phyloP scores from a whole-genome alignment of 2,329 filamentous ascomycete genomes.

The Hypoxylon rubiginosum region DNA sequence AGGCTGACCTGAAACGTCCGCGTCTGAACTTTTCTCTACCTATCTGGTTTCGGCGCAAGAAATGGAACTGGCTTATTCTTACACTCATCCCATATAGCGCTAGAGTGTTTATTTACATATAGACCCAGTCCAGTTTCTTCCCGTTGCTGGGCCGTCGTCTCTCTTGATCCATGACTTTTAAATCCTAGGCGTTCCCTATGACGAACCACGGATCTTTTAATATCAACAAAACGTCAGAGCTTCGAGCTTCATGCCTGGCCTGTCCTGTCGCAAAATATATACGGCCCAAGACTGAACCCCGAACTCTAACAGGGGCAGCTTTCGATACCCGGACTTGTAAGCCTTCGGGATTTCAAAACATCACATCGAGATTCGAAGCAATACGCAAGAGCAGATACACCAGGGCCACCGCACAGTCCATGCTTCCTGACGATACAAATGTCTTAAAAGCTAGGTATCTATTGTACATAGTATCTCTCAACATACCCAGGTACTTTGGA shows the following conservation, averaged over 20 bases:
- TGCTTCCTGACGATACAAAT: background rate
- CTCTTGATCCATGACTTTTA: constrained; percentile 23
- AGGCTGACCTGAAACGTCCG: constrained; percentile 38
- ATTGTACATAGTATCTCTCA: background rate
- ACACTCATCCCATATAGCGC: constrained; percentile 18
- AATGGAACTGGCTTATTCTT: constrained; percentile 23
- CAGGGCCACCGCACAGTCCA: background rate
- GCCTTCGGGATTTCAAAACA: background rate
- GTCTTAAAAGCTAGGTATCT: no score
- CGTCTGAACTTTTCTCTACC: constrained; percentile 25
- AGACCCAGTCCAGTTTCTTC: constrained; percentile 4
- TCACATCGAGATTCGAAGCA: background rate
- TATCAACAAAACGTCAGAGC: constrained; percentile 27
- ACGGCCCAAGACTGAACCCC: background rate
- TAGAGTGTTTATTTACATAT: constrained; percentile 30
- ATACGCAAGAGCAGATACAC: background rate
- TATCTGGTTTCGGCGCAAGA: constrained; percentile 25
- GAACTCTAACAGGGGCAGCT: background rate
- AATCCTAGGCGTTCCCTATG: constrained; percentile 27
- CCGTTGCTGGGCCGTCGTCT: constrained; percentile 34
- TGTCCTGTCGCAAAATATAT: constrained; percentile 7
- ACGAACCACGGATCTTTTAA: constrained; percentile 20
- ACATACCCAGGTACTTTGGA: background rate
- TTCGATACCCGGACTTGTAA: background rate
- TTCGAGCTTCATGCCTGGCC: constrained; percentile 10